These are phyloP conservation scores for Ustilago sp. DNA, from an alignment of 1,284 basidiomycete genomes.

Conservation along the genomic window DNA sequence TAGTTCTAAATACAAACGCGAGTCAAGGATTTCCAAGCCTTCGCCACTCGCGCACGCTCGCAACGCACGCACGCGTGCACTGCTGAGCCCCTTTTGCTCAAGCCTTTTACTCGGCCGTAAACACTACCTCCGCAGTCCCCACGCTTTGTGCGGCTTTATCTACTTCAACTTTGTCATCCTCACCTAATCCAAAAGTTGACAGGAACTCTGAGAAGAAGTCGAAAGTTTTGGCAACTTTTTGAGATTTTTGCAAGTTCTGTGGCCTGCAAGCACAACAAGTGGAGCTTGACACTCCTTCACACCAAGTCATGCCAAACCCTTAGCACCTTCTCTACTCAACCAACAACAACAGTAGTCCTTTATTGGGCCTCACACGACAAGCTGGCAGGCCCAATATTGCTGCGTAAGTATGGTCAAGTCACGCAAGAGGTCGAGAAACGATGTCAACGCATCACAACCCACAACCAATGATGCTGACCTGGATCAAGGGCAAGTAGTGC, in stretches of 20 bases:
- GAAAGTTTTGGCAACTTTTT: conserved; percentile 11
- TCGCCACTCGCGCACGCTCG: no score
- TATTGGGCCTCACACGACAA: no score
- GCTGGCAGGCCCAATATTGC: neutral
- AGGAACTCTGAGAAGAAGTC: neutral
- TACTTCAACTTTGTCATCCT: conserved; percentile 7
- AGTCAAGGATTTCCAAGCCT: no score
- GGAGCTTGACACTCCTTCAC: conserved; percentile 12
- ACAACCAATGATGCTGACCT: neutral
- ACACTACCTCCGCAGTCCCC: no score
- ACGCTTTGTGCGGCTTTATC: no score
- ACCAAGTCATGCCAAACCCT: no score
- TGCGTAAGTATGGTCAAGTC: conserved; percentile 30
- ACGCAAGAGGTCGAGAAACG: conserved; percentile 43
- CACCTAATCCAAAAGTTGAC: neutral
- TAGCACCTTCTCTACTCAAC: no score
- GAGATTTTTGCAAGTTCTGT: conserved; percentile 10
- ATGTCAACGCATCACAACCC: conserved; percentile 1
- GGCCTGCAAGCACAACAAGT: conserved; percentile 14
- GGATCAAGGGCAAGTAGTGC: conserved; percentile 7
- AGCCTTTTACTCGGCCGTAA: no score
- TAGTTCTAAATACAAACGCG: no score
- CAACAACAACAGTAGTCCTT: no score
- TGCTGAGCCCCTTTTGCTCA: no score
- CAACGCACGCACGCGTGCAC: no score